Evolutionary conservation across 768 basidiomycete species (phyloP).

Genomic region (Suillus sp.): DNA sequence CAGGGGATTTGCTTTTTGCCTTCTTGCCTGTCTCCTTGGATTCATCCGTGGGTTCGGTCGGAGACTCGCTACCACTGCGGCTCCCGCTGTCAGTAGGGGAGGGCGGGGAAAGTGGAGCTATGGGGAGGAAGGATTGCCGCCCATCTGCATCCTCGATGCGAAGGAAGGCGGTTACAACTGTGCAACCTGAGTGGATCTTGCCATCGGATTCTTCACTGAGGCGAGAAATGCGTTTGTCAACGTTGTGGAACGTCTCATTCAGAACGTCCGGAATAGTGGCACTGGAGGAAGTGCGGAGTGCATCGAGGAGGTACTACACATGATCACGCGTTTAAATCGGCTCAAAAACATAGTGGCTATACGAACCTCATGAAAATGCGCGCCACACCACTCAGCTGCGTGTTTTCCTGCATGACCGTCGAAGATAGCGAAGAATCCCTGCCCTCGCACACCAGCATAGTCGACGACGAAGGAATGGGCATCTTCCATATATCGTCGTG

Average conservation of each 20-base stretch:
- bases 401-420: slow-evolving; percentile 99
- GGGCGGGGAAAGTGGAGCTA: slow-evolving; percentile 37
- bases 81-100: slow-evolving; percentile 28
- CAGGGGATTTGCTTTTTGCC: slow-evolving; percentile 40
- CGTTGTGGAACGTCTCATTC: slow-evolving; percentile 92
- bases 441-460: slow-evolving; percentile 86
- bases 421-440: slow-evolving; percentile 98
- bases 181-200: slow-evolving; percentile 95
- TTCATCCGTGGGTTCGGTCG: slow-evolving; percentile 34
- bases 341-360: background rate
- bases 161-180: slow-evolving; percentile 94
- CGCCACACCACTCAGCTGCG: slow-evolving; percentile 98
- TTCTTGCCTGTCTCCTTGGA: slow-evolving; percentile 45
- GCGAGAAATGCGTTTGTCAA: slow-evolving; percentile 80
- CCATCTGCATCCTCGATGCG: slow-evolving; percentile 85
- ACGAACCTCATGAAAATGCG: slow-evolving; percentile 87
- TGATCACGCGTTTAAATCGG: slow-evolving; percentile 3
- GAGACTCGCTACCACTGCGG: slow-evolving; percentile 43
- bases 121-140: slow-evolving; percentile 63
- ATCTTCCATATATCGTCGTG: slow-evolving; percentile 95
- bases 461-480: slow-evolving; percentile 96
- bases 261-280: slow-evolving; percentile 81
- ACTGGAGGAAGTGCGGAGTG: slow-evolving; percentile 60
- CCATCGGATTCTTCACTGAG: slow-evolving; percentile 87
- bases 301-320: slow-evolving; percentile 62